These are phyloP conservation scores for Xylaria longipes DNA, from an alignment of 495 filamentous ascomycete genomes.

Conservation along the genomic window DNA sequence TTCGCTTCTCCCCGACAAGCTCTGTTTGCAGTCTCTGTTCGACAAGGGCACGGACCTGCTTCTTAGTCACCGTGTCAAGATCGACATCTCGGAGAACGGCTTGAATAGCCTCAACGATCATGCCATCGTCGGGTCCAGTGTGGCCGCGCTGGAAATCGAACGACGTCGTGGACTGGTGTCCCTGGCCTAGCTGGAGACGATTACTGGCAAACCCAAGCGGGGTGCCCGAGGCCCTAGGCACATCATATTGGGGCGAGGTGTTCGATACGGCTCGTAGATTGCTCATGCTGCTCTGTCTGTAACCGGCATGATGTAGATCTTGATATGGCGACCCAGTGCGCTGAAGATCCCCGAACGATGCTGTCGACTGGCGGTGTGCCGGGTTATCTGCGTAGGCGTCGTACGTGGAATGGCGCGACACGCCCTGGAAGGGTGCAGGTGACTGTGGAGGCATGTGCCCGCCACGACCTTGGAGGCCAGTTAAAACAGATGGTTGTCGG, in stretches of 20 bases:
- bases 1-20: slow-evolving; percentile 77
- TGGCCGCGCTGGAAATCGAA: slow-evolving; percentile 77
- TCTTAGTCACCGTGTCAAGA: slow-evolving; percentile 95
- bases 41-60: slow-evolving; percentile 89
- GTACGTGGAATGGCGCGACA: slow-evolving; percentile 50
- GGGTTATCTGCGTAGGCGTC: slow-evolving; percentile 49
- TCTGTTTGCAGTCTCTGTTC: slow-evolving; percentile 92
- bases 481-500: slow-evolving; percentile 90
- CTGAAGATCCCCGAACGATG: slow-evolving; percentile 56
- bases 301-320: slow-evolving; percentile 47
- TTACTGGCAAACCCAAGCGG: slow-evolving; percentile 50
- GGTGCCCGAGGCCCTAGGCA: slow-evolving; percentile 43
- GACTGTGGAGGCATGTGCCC: slow-evolving; percentile 82
- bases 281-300: slow-evolving; percentile 43
- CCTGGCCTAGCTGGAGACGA: slow-evolving; percentile 50
- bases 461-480: slow-evolving; percentile 76
- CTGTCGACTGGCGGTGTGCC: slow-evolving; percentile 56
- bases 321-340: slow-evolving; percentile 56
- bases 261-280: slow-evolving; percentile 46
- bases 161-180: slow-evolving; percentile 67
- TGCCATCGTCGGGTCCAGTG: slow-evolving; percentile 73
- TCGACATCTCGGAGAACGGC: slow-evolving; percentile 86
- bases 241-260: slow-evolving; percentile 38
- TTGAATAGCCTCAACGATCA: slow-evolving; percentile 84
- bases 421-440: slow-evolving; percentile 68